Evolutionary conservation across 1,284 basidiomycete genomes (phyloP).

Genomic region (Ceraceosorus guamensis): DNA sequence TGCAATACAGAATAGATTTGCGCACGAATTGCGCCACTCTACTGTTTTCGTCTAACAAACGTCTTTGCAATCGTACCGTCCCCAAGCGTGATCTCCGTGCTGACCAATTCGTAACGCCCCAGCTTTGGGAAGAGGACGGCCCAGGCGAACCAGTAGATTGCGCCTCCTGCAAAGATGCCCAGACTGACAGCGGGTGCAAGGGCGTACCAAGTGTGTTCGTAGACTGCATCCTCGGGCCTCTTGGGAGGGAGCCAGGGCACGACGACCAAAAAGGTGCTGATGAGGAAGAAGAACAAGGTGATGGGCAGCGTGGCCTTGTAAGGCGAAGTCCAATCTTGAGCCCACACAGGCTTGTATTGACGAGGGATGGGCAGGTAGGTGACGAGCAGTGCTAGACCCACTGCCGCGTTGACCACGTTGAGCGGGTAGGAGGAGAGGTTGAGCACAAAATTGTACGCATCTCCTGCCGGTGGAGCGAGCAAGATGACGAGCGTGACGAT

Average conservation of each 20-base stretch:
- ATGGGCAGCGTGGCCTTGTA: conserved; percentile 52
- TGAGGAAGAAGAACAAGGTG: conserved; percentile 57
- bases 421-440: conserved; percentile 58
- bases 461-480: conserved; percentile 55
- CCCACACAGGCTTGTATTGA: conserved; percentile 10
- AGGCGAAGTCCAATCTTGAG: conserved; percentile 29
- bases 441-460: conserved; percentile 57
- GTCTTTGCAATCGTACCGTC: too few relatives aligned
- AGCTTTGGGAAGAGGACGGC: conserved; percentile 54
- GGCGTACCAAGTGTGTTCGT: conserved; percentile 16
- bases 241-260: conserved; percentile 58
- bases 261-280: conserved; percentile 56
- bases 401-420: conserved; percentile 53
- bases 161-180: conserved; percentile 51
- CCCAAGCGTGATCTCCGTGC: too few relatives aligned
- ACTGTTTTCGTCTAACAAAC: too few relatives aligned
- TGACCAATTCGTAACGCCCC: conserved; percentile 52
- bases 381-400: conserved; percentile 57
- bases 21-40: too few relatives aligned
- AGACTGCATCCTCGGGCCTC: conserved; percentile 43
- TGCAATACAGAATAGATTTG: too few relatives aligned
- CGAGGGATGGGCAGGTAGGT: conserved; percentile 20
- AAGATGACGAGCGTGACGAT: conserved; percentile 55
- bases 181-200: conserved; percentile 26
- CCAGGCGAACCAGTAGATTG: conserved; percentile 59